Evolutionary conservation across 1,139 yeast species (phyloP).

Genomic region (Saccharomyces hybrid): DNA sequence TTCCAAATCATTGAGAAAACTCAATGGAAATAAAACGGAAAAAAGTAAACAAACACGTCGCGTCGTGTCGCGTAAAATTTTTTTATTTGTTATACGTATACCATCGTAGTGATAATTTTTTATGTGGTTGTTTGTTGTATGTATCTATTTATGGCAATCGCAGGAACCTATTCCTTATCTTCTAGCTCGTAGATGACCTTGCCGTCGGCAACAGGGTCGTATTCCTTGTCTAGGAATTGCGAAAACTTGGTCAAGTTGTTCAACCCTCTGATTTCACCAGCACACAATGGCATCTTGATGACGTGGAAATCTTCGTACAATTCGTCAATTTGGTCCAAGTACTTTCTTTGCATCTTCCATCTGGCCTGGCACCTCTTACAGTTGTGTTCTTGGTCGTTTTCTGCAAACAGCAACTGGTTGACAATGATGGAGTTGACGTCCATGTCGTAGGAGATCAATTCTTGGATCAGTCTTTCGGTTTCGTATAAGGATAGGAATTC

Average conservation of each 20-base stretch:
- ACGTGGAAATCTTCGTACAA: slow-evolving; percentile 91
- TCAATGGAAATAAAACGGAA: background rate
- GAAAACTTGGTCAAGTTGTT: slow-evolving; percentile 76
- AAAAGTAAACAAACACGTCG: background rate
- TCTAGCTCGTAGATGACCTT: slow-evolving; percentile 58
- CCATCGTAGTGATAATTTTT: background rate
- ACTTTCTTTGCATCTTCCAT: slow-evolving; percentile 93
- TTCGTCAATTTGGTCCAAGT: slow-evolving; percentile 89
- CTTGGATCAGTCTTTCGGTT: slow-evolving; percentile 96
- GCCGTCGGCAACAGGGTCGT: slow-evolving; percentile 59
- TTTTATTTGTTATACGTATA: background rate
- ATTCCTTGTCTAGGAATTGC: slow-evolving; percentile 58
- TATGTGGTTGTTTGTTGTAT: background rate
- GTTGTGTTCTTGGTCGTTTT: slow-evolving; percentile 47
- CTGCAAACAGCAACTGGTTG: slow-evolving; percentile 85
- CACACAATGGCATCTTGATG: slow-evolving; percentile 89
- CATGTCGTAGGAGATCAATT: slow-evolving; percentile 86
- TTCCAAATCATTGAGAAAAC: background rate
- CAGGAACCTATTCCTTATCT: slow-evolving; percentile 34
- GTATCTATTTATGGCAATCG: background rate
- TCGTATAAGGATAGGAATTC: slow-evolving; percentile 93
- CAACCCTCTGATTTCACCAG: slow-evolving; percentile 88
- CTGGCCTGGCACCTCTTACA: slow-evolving; percentile 90
- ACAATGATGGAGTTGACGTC: slow-evolving; percentile 95
- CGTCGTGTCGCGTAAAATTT: background rate